Percentiles rank a stretch among this genome's conserved stretches.
These are phyloP conservation scores for Caloboletus firmus DNA, from an alignment of 1,284 basidiomycete species.

Conservation along the genomic window DNA sequence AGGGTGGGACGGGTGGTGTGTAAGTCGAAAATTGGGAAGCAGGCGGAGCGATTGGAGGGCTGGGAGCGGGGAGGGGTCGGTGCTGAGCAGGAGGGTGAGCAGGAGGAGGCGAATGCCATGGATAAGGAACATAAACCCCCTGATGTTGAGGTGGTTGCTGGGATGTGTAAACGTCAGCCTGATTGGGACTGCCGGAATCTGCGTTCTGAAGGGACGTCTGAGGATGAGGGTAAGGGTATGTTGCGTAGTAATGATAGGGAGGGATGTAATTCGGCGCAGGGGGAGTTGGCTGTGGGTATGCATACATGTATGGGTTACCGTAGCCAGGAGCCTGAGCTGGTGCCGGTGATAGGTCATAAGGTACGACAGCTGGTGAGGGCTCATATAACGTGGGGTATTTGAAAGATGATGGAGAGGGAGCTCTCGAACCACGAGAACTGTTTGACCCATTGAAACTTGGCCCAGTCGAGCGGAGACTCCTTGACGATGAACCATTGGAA, in stretches of 20 bases:
- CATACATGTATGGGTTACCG: conserved; percentile 41
- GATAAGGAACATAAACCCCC: conserved; percentile 40
- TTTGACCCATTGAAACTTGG: conserved; percentile 54
- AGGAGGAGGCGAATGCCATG: conserved; percentile 38
- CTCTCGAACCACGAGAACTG: conserved; percentile 66
- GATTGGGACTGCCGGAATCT: conserved; percentile 37
- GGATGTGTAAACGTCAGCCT: conserved; percentile 36
- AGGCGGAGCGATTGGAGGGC: conserved; percentile 34
- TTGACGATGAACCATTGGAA: conserved; percentile 53
- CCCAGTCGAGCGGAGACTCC: conserved; percentile 54
- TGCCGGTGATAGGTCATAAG: conserved; percentile 52
- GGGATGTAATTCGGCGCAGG: conserved; percentile 37
- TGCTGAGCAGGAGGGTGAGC: conserved; percentile 34
- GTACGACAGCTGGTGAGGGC: conserved; percentile 43
- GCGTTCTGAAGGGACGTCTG: conserved; percentile 31
- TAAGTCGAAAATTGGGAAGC: conserved; percentile 41
- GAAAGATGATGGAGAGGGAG: conserved; percentile 68
- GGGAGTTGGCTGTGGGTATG: conserved; percentile 36
- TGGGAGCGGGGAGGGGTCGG: conserved; percentile 35
- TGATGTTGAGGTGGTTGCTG: conserved; percentile 36
- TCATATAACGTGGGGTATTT: conserved; percentile 71
- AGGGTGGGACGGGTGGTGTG: conserved; percentile 37
- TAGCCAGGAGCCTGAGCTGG: conserved; percentile 40
- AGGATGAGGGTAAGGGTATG: conserved; percentile 38
- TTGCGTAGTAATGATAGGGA: conserved; percentile 40